Evolutionary conservation across 495 filamentous ascomycete genomes (phyloP), one percentile per base, ranked within the genome.

Genomic region (Hypomontagnella monticulosa): DNA sequence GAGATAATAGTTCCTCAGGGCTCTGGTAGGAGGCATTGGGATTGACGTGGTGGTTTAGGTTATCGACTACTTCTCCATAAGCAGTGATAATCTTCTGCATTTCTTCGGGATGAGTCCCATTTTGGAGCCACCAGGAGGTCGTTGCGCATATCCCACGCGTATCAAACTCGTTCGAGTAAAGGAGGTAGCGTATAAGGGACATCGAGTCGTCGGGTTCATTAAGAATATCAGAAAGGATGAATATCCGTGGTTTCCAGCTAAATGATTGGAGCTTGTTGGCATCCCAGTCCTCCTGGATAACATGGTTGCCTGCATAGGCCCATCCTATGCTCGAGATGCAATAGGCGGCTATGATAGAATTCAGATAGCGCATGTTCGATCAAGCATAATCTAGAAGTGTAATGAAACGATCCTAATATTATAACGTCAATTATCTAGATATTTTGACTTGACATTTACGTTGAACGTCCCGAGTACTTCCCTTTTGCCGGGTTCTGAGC

Each of bases 121-220:
- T 58, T n/a, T 38, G 15, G 1, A 58, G 34, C 55, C 55, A 58
- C 42, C 42, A 58, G 4, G 55, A 58, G 15, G 55, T 48, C 10
- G 55, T 58, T 37, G 55, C 55, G 20, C 55, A 58, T n/a, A 58
- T 48, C 38, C 42, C 55, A 16, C 55, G n/a, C 6, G 55, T 58
- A 18, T 58, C 42, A 10, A 58, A 58, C 34, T 58, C 55, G 34
- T 58, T 58, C 4, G 55, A 58, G 14, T 58, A 58, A 23, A 58
- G 43, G 8, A 58, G 55, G 34, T 58, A 58, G 3, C 55, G 43
- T 10, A 58, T 14, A 8, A 48, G 55, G 15, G 55, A 58, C 55
- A 58, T 58, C n/a, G 55, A 58, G 12, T 58, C 55, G 9, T 58
- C 55, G 4, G 42, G 55, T 19, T 58, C 33, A n/a, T 58, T 58